Evolutionary conservation across 768 basidiomycete genomes (phyloP), one percentile per base, ranked within the genome.

Genomic region (Leccinum incarnatum): DNA sequence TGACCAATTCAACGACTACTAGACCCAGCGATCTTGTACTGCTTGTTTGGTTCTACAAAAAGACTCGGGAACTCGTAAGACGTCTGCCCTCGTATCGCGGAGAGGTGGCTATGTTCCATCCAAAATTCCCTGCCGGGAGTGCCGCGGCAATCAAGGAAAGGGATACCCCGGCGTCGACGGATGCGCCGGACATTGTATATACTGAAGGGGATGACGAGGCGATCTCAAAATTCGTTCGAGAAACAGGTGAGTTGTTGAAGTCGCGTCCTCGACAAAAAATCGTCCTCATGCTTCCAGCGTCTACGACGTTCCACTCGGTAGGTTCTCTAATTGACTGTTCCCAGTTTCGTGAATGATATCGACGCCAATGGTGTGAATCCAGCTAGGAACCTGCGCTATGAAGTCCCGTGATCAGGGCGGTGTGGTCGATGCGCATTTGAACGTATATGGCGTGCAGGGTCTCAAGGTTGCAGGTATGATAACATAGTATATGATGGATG

Each of bases 351-450:
- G 27, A 30, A 54, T 23, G n/a, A 19, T 14, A 5, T 42, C 19
- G 17, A 25, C 17, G 29, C 11, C 5, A 9, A 42, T 21, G 9
- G 29, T 23, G 21, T 46, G 11, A 10, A 9, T 54, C 27, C 19
- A 45, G 53, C n/a, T 54, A 3, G 86, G 86, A 40, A 88, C 86
- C 0, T 88, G 86, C 56, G 79, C 86, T 0, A 88, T 88, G 87
- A 87, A 87, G 68, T 78, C 84, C 0, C 78, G 80, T 1, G 76
- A 81, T 11, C 54, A 78, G 30, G 79, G 79, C 2, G 88, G 87
- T 4, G 88, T 90, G 6, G 84, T 89, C 4, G 86, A 89, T 63
- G 56, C 78, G 4, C 73, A 73, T 29, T 67, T 89, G 50, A 85
- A 84, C 57, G 86, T 89, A 7, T 87, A 88, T 61, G 85, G 85